Evolutionary conservation across 1,284 basidiomycete genomes (phyloP).

Genomic region (Gomphus bonarii): DNA sequence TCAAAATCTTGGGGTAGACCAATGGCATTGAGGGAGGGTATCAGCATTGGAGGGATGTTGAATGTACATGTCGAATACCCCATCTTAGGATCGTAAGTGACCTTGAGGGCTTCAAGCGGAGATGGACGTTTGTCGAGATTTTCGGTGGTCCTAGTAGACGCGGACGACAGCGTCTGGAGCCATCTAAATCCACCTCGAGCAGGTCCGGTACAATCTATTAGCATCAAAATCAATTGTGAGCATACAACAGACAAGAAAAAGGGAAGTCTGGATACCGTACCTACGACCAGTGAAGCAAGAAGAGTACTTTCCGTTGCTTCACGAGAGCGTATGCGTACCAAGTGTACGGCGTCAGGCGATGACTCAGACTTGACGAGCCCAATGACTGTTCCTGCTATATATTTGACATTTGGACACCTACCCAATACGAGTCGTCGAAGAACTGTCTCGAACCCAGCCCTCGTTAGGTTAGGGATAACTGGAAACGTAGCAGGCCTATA

Average conservation of each 20-base stretch:
- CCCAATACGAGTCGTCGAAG: background rate
- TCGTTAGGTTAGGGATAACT: background rate
- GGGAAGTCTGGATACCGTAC: background rate
- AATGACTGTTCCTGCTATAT: background rate
- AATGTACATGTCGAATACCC: slow-evolving; percentile 3
- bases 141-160: background rate
- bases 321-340: background rate
- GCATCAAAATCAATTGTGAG: background rate
- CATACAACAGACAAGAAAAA: background rate
- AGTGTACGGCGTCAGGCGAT: background rate
- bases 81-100: slow-evolving; percentile 12
- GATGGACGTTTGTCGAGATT: background rate
- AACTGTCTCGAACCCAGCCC: background rate
- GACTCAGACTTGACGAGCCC: background rate
- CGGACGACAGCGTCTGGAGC: slow-evolving; percentile 11
- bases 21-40: slow-evolving; percentile 11
- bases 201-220: slow-evolving; percentile 19
- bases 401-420: background rate
- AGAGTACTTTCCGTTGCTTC: background rate
- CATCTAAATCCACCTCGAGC: slow-evolving; percentile 17
- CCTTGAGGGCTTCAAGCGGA: background rate
- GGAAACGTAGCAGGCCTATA: background rate
- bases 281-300: background rate
- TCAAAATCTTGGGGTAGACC: slow-evolving; percentile 9
- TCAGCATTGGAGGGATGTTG: slow-evolving; percentile 8